Evolutionary conservation across 1,284 basidiomycete genomes (phyloP).

Genomic region (Ustilago tritici): DNA sequence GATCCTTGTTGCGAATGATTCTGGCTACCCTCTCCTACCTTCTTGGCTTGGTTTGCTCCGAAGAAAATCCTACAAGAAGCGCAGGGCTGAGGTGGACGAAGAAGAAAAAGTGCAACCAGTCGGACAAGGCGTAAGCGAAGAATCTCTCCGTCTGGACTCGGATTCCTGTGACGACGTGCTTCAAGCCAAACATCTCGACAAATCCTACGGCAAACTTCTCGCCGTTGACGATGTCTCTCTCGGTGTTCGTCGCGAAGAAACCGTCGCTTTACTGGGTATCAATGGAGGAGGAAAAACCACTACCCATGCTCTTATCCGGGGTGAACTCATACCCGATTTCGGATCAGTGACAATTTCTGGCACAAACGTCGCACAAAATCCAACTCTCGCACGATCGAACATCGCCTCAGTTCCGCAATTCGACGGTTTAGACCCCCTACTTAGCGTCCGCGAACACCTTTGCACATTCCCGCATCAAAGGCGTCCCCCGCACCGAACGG

Average conservation of each 20-base stretch:
- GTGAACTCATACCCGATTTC: slow-evolving; percentile 32
- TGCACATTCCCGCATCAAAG: slow-evolving; percentile 72
- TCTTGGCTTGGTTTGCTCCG: slow-evolving; percentile 20
- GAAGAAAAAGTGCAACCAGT: slow-evolving; percentile 21
- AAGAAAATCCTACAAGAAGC: neutral
- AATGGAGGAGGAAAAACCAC: slow-evolving; percentile 84
- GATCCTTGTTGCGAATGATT: slow-evolving; percentile 77
- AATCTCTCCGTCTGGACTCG: slow-evolving; percentile 73
- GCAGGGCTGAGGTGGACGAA: slow-evolving; percentile 7
- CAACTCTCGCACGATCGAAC: slow-evolving; percentile 37
- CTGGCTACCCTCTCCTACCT: slow-evolving; percentile 69
- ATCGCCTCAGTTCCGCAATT: slow-evolving; percentile 75
- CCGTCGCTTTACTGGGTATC: slow-evolving; percentile 81
- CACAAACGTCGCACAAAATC: slow-evolving; percentile 26
- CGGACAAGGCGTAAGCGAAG: slow-evolving; percentile 74
- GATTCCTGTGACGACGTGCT: slow-evolving; percentile 74
- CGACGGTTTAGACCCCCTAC: slow-evolving; percentile 81
- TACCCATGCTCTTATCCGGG: slow-evolving; percentile 40
- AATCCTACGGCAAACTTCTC: slow-evolving; percentile 75
- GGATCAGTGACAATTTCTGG: slow-evolving; percentile 42
- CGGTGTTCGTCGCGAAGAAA: slow-evolving; percentile 76
- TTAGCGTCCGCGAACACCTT: slow-evolving; percentile 82
- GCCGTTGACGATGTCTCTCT: slow-evolving; percentile 82
- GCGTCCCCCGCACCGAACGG: slow-evolving; percentile 75
- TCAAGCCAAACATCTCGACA: slow-evolving; percentile 77